Percentiles rank a stretch among this genome's conserved stretches.
These are phyloP conservation scores for Dichomitus squalens DNA, from an alignment of 1,284 basidiomycete genomes.

Conservation along the genomic window DNA sequence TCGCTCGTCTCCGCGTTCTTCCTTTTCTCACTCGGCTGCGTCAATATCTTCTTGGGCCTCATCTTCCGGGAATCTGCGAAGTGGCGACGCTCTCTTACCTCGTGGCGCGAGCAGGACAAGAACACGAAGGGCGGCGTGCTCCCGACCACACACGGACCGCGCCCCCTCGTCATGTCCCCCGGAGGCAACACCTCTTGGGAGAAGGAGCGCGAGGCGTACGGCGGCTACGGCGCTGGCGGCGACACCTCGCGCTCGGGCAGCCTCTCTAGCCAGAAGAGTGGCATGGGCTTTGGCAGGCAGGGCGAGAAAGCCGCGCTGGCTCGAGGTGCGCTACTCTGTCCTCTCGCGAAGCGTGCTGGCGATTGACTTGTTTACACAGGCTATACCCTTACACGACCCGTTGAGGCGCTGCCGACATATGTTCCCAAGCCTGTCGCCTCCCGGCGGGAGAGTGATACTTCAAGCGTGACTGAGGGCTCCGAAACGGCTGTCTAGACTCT, in stretches of 20 bases:
- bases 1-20: conserved; percentile 86
- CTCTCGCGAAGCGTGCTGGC: not conserved
- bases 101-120: conserved; percentile 65
- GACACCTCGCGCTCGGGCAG: conserved; percentile 32
- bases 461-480: conserved; percentile 13
- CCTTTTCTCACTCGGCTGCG: conserved; percentile 81
- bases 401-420: conserved; percentile 62
- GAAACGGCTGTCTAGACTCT: conserved; percentile 16
- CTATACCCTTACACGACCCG: conserved; percentile 53
- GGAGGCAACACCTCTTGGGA: conserved; percentile 19
- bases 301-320: conserved; percentile 76
- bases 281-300: conserved; percentile 72
- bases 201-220: conserved; percentile 21
- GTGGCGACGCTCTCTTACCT: conserved; percentile 61
- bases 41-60: conserved; percentile 81
- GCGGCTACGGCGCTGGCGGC: conserved; percentile 49
- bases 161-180: conserved; percentile 39
- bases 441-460: conserved; percentile 14
- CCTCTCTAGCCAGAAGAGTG: conserved; percentile 40
- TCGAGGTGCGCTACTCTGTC: conserved; percentile 43
- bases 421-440: conserved; percentile 28
- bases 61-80: conserved; percentile 70
- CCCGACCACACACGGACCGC: conserved; percentile 49
- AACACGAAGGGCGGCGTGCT: conserved; percentile 41
- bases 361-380: conserved; percentile 29